Evolutionary conservation across 306 rosid species (phyloP).

Genomic region (Vigna hirtella): DNA sequence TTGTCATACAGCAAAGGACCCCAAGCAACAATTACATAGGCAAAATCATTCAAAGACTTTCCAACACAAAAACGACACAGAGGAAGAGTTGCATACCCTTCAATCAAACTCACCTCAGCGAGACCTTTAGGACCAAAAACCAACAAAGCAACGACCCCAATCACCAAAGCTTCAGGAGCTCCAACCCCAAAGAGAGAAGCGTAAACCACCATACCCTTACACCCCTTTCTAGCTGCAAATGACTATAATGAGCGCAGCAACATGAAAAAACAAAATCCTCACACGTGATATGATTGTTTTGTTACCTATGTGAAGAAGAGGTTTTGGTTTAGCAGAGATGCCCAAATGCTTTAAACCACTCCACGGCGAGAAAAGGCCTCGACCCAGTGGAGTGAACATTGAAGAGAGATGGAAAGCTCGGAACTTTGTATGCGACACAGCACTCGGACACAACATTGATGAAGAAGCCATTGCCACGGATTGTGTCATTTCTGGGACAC

Average conservation of each 20-base stretch:
- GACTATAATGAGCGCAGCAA: conserved; percentile 12
- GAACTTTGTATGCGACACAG: conserved; percentile 45
- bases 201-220: conserved; percentile 73
- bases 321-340: conserved; percentile 55
- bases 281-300: conserved; percentile 1
- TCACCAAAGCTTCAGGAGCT: conserved; percentile 98
- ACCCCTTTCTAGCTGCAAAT: conserved; percentile 66
- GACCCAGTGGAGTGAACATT: conserved; percentile 58
- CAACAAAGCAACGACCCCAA: conserved; percentile 98
- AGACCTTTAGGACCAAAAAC: conserved; percentile 99
- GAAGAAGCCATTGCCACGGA: conserved; percentile 72
- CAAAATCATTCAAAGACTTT: conserved; percentile 3
- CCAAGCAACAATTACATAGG: background rate
- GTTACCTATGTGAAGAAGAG: conserved; percentile 55
- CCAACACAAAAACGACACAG: conserved; percentile 3
- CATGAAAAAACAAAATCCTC: conserved; percentile 19
- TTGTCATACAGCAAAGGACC: background rate
- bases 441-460: conserved; percentile 54
- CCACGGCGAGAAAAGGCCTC: conserved; percentile 74
- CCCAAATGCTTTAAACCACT: conserved; percentile 83
- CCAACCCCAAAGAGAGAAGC: conserved; percentile 99
- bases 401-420: conserved; percentile 52
- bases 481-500: conserved; percentile 41
- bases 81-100: background rate
- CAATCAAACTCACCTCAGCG: conserved; percentile 85